A percentile compares a stretch with the other conserved stretches of the same genome.
These are phyloP conservation scores for Wickerhamiella musiphila DNA, from an alignment of 805 yeast species.

Conservation along the genomic window DNA sequence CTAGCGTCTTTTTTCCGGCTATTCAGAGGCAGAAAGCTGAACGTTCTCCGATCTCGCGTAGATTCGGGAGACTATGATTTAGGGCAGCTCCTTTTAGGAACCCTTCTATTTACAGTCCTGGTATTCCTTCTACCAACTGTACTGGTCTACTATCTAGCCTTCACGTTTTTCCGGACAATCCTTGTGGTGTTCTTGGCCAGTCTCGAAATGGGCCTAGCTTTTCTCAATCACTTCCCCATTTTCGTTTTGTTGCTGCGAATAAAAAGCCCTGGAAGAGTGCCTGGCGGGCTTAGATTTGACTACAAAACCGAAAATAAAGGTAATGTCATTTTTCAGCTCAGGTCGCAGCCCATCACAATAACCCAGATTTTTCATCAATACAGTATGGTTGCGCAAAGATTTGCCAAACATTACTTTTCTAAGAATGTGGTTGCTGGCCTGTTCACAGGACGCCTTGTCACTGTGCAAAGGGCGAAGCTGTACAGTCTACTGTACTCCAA, in stretches of 20 bases:
- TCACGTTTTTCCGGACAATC: conserved; percentile 40
- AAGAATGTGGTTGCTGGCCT: conserved; percentile 25
- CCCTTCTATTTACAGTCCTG: conserved; percentile 65
- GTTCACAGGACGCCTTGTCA: conserved; percentile 30
- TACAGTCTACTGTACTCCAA: conserved; percentile 37
- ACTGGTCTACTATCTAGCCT: conserved; percentile 62
- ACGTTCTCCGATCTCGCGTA: conserved; percentile 65
- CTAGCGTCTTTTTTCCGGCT: conserved; percentile 62
- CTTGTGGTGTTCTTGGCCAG: conserved; percentile 32
- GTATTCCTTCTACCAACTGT: conserved; percentile 75
- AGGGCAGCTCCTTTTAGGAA: conserved; percentile 78
- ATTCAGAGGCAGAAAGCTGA: conserved; percentile 78
- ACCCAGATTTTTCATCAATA: conserved; percentile 33
- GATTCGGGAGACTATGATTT: conserved; percentile 73
- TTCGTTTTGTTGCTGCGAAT: conserved; percentile 64
- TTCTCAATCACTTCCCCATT: conserved; percentile 70
- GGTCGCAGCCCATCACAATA: conserved; percentile 30
- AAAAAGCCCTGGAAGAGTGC: conserved; percentile 58
- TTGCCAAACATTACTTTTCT: conserved; percentile 29
- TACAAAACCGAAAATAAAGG: background rate
- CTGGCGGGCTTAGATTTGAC: conserved; percentile 35
- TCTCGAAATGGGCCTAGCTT: conserved; percentile 42
- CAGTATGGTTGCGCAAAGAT: conserved; percentile 24
- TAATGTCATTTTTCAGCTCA: conserved; percentile 15
- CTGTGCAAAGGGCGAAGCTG: conserved; percentile 31